Percentiles rank a stretch among this genome's conserved stretches.
These are phyloP conservation scores for Pyrus betulifolia DNA, from an alignment of 306 rosid genomes.

Conservation along the genomic window DNA sequence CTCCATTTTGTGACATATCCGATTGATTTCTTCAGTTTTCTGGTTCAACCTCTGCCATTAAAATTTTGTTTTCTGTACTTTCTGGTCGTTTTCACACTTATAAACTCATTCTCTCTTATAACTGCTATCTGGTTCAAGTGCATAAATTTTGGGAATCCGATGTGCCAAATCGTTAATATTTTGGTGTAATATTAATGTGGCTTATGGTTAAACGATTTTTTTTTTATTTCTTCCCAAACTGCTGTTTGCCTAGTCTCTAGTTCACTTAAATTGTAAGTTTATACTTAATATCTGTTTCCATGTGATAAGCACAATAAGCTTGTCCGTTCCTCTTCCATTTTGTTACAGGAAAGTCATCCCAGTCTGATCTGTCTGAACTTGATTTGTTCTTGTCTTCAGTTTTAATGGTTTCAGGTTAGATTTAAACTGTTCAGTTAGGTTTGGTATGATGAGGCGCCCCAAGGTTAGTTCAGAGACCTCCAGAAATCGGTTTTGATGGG, in stretches of 20 bases:
- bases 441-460: constrained; percentile 85
- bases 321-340: background rate
- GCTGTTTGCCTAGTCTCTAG: too few relatives aligned
- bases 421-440: constrained; percentile 38
- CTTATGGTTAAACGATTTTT: too few relatives aligned
- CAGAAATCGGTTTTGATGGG: constrained; percentile 77
- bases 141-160: too few relatives aligned
- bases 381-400: background rate
- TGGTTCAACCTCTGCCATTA: background rate
- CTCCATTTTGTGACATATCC: background rate
- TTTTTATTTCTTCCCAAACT: background rate
- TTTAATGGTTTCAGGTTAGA: background rate
- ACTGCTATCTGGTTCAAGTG: too few relatives aligned
- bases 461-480: constrained; percentile 70
- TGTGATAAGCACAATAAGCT: too few relatives aligned
- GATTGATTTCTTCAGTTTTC: background rate
- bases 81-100: background rate
- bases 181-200: too few relatives aligned
- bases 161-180: too few relatives aligned
- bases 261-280: background rate
- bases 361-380: background rate
- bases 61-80: background rate
- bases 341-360: background rate
- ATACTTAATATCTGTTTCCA: background rate
- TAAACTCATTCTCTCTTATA: background rate